A percentile compares a stretch with the other conserved stretches of the same genome.
Evolutionary conservation across 1,284 basidiomycete genomes (phyloP).

Genomic region (Tilletia indica): DNA sequence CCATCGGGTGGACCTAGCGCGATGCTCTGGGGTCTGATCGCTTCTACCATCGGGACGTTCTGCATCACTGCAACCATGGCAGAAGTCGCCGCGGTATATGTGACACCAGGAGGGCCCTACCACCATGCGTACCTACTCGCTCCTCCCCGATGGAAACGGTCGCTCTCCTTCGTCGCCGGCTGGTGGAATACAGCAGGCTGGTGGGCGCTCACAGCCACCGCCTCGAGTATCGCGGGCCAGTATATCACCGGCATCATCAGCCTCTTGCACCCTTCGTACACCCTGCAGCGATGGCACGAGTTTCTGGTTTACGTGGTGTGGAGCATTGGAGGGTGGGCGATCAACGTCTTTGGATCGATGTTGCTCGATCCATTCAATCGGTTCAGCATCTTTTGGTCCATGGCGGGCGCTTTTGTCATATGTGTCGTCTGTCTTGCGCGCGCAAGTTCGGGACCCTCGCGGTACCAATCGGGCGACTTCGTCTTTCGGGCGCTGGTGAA

Average conservation of each 20-base stretch:
- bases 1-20: slow-evolving; percentile 56
- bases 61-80: slow-evolving; percentile 54
- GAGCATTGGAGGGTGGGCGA: slow-evolving; percentile 33
- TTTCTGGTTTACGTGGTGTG: slow-evolving; percentile 47
- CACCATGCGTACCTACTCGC: slow-evolving; percentile 56
- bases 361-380: slow-evolving; percentile 37
- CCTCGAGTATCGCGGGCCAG: slow-evolving; percentile 39
- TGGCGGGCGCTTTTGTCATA: slow-evolving; percentile 56
- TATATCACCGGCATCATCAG: slow-evolving; percentile 57
- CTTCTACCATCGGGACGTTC: slow-evolving; percentile 53
- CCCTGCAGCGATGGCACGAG: slow-evolving; percentile 39
- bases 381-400: slow-evolving; percentile 45
- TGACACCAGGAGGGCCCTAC: slow-evolving; percentile 57
- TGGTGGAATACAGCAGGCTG: slow-evolving; percentile 54
- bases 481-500: slow-evolving; percentile 59
- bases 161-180: slow-evolving; percentile 44
- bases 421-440: slow-evolving; percentile 57
- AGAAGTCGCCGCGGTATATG: slow-evolving; percentile 47
- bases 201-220: slow-evolving; percentile 56
- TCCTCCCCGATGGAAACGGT: slow-evolving; percentile 43
- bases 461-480: slow-evolving; percentile 57
- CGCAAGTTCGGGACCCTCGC: slow-evolving; percentile 33
- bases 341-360: slow-evolving; percentile 43
- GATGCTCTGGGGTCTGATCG: slow-evolving; percentile 57
- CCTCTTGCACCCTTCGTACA: slow-evolving; percentile 53